These are phyloP conservation scores for Sphaerulina vaccinii DNA, from an alignment of 2,329 filamentous ascomycete species.

Conservation along the genomic window DNA sequence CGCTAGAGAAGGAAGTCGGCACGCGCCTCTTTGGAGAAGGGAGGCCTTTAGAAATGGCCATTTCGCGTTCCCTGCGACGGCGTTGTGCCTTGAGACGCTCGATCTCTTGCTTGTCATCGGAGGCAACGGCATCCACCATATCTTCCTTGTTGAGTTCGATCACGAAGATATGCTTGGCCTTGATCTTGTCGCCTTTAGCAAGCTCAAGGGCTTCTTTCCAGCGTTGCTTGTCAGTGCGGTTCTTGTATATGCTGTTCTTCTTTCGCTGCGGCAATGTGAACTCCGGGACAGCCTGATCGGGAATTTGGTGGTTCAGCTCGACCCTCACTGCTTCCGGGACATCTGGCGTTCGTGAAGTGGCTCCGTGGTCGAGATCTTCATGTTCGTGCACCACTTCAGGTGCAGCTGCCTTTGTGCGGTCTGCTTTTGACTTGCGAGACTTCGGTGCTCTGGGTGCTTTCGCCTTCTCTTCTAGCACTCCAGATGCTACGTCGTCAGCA, in stretches of 20 bases:
- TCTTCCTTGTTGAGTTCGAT: conserved; percentile 15
- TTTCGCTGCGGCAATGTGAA: conserved; percentile 5
- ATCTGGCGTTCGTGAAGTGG: neutral
- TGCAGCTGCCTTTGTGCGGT: neutral
- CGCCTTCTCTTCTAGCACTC: too few relatives aligned
- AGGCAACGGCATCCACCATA: conserved; percentile 16
- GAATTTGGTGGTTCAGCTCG: neutral
- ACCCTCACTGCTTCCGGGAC: neutral
- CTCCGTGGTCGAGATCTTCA: neutral
- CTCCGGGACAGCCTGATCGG: neutral
- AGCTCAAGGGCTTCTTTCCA: conserved; percentile 15
- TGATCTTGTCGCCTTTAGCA: conserved; percentile 4
- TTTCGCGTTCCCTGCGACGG: conserved; percentile 9
- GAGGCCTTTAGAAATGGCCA: conserved; percentile 1
- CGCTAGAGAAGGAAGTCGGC: neutral
- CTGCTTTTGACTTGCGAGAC: neutral
- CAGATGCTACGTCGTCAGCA: too few relatives aligned
- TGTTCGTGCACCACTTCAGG: neutral
- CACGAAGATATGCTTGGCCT: conserved; percentile 9
- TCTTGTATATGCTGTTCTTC: neutral
- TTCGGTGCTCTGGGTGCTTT: too few relatives aligned
- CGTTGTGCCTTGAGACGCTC: conserved; percentile 16
- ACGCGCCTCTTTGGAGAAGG: conserved; percentile 2
- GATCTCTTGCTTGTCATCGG: conserved; percentile 13
- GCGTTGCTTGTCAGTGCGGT: conserved; percentile 6